Conservation (phyloP, 1,284 basidiomycete genomes). For the Sporisorium reilianum region DNA sequence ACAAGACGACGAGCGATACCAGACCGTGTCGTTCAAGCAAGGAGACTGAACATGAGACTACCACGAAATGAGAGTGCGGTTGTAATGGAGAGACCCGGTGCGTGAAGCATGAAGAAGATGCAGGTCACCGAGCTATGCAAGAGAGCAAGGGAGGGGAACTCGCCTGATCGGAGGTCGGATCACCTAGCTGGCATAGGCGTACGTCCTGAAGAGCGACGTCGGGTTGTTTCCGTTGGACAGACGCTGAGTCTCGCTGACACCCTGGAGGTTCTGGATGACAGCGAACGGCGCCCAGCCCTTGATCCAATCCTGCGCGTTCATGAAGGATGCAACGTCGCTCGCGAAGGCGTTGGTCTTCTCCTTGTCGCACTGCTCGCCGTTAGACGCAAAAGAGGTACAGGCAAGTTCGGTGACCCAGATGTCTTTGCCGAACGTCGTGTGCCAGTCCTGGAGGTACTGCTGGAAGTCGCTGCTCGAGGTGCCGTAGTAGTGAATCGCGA, state of each 20-base stretch:
- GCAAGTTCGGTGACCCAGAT: constrained; percentile 64
- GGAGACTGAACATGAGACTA: not conserved
- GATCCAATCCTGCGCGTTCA: constrained; percentile 60
- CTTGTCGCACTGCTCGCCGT: constrained; percentile 69
- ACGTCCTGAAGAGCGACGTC: constrained; percentile 44
- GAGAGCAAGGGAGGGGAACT: too few species aligned
- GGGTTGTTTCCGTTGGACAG: constrained; percentile 48
- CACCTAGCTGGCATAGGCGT: constrained; percentile 25
- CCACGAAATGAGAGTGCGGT: not conserved
- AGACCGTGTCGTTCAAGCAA: constrained; percentile 10
- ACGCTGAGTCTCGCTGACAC: constrained; percentile 49
- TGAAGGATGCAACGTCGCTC: constrained; percentile 68
- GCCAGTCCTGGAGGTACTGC: constrained; percentile 55
- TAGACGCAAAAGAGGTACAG: constrained; percentile 65
- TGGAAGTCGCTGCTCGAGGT: constrained; percentile 50
- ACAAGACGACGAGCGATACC: constrained; percentile 9
- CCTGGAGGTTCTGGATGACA: constrained; percentile 60
- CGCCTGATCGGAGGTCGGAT: not conserved
- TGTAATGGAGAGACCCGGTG: not conserved
- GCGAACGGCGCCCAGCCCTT: constrained; percentile 60
- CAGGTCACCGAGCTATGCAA: constrained; percentile 6
- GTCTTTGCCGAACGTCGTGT: constrained; percentile 49
- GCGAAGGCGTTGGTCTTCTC: constrained; percentile 70
- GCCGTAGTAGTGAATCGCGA: constrained; percentile 65
- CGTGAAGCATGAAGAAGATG: not conserved